Evolutionary conservation across 805 yeast species (phyloP).

Genomic region (Candida morakotiae): DNA sequence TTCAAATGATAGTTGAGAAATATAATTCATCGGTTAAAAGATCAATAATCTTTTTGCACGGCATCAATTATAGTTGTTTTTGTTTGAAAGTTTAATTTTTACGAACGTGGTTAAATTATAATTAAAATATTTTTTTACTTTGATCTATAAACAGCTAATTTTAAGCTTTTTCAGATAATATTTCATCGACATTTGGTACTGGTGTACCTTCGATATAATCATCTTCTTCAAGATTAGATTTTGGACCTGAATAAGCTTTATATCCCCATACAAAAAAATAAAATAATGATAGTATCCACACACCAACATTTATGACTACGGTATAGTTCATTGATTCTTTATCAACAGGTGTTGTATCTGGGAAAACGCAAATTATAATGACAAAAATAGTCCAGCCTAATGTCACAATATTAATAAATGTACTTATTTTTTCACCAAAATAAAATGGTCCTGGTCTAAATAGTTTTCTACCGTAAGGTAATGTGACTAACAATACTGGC

Average conservation of each 20-base stretch:
- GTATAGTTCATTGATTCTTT: constrained; percentile 64
- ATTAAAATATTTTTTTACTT: too few relatives aligned
- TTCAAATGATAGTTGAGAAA: too few relatives aligned
- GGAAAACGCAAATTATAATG: constrained; percentile 60
- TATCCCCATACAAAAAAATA: constrained; percentile 53
- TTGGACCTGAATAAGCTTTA: constrained; percentile 56
- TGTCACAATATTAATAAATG: constrained; percentile 43
- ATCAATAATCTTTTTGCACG: too few relatives aligned
- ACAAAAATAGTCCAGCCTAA: constrained; percentile 47
- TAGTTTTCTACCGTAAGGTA: constrained; percentile 42
- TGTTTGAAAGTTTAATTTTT: too few relatives aligned
- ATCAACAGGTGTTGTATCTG: constrained; percentile 40
- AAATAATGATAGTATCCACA: constrained; percentile 49
- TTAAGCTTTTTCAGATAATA: constrained; percentile 2
- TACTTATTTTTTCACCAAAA: constrained; percentile 48
- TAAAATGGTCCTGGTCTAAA: constrained; percentile 67
- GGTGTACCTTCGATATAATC: constrained; percentile 11
- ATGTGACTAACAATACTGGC: constrained; percentile 52
- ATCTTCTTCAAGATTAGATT: constrained; percentile 15
- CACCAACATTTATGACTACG: constrained; percentile 57
- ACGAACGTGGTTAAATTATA: too few relatives aligned
- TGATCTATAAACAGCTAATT: not conserved
- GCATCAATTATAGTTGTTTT: too few relatives aligned
- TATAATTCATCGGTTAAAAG: too few relatives aligned
- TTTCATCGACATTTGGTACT: constrained; percentile 2